Percentiles rank a stretch among this genome's conserved stretches.
Conservation (phyloP, 2,329 filamentous ascomycete genomes). For the Calonectria ilicicola region DNA sequence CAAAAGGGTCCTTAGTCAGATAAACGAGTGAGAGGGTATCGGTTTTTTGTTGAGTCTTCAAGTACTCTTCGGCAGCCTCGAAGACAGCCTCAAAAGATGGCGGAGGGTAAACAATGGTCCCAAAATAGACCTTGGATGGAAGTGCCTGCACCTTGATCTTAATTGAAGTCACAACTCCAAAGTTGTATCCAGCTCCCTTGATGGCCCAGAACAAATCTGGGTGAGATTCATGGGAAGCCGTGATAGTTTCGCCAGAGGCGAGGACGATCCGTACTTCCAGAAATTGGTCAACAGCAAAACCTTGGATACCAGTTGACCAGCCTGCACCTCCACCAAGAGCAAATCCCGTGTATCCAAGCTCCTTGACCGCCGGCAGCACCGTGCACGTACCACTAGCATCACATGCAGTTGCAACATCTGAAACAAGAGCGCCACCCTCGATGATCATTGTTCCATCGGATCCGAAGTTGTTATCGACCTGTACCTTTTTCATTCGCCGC, state of each 20-base stretch:
- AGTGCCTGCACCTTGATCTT: not conserved
- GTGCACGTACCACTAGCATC: not conserved
- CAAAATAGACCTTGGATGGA: not conserved
- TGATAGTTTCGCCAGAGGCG: not conserved
- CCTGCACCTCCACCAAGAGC: not conserved
- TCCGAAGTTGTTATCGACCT: not conserved
- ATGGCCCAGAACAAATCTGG: not conserved
- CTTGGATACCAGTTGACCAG: not conserved
- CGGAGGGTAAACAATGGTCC: not conserved
- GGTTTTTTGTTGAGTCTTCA: not conserved
- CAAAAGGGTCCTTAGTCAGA: not conserved
- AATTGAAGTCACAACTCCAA: not conserved
- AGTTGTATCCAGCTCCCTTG: slow-evolving; percentile 1
- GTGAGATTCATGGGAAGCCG: not conserved
- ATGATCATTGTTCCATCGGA: not conserved
- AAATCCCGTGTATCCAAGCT: not conserved
- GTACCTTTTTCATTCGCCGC: not conserved
- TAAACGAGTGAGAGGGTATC: not conserved
- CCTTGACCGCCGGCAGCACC: not conserved
- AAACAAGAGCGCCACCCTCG: not conserved
- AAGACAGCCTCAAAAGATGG: not conserved
- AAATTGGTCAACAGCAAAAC: not conserved
- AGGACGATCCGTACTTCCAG: not conserved
- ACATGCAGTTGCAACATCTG: not conserved
- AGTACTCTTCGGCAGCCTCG: not conserved